Evolutionary conservation across 2,329 filamentous ascomycete species (phyloP), one percentile per base, ranked within the genome.

Genomic region (Talaromyces sp.): DNA sequence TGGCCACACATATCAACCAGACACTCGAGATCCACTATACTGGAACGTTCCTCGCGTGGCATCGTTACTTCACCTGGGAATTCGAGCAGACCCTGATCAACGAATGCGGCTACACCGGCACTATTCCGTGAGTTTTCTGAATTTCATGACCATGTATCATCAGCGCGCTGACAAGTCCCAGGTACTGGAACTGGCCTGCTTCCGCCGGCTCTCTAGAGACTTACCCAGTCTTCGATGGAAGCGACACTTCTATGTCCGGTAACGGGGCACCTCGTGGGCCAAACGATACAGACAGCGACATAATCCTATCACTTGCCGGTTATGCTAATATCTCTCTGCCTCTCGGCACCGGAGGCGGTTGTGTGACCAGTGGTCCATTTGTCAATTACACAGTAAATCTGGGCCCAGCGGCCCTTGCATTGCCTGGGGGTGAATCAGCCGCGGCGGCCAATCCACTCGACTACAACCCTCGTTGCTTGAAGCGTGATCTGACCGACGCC

Each of bases 161-260:
- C 35, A 13, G 27, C 13, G 17, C n/a, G 19, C 39, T 41, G 10
- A 50, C 31, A 17, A 22, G 33, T 45, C 22, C 9, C 66, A 72
- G 39, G 4, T 85, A 84, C 70, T 82, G 81, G 79, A 77, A 83
- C 71, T 84, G 81, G 81, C 70, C 74, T 4, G 73, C 76, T 25
- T 79, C 76, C 54, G 75, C 77, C 37, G 65, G 68, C 10, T 70
- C 73, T n/a, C 71, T 80, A 54, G 68, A 74, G 47, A 77, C 72
- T 67, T 83, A 81, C 1, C 74, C 81, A 11, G 72, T 85, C 62
- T 84, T 84, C 66, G 81, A 85, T 67, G 83, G 84, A n/a, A 81
- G 77, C 62, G 78, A 76, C 1, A 72, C 70, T 11, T 79, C 75
- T 49, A 75, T 84, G 70, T 75, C 74, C 3, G 81, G 82, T 2